phyloP scores from a whole-genome alignment of 2,329 filamentous ascomycete genomes.

The Diaporthe batatas region DNA sequence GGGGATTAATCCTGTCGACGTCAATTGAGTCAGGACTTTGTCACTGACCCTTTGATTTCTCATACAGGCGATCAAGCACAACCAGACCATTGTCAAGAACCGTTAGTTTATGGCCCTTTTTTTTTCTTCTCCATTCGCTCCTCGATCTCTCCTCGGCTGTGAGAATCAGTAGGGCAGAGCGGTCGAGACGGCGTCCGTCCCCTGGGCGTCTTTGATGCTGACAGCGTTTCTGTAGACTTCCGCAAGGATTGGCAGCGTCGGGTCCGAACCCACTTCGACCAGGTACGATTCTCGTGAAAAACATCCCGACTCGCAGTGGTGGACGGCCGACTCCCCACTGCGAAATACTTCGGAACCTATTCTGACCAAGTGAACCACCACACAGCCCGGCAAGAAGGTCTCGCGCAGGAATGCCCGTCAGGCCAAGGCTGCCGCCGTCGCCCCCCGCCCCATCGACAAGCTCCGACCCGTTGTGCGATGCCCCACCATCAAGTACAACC shows the following conservation, averaged over 20 bases:
- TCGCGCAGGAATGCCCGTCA: constrained; percentile 91
- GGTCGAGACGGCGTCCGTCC: not conserved
- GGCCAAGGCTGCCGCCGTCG: constrained; percentile 94
- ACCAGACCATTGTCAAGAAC: constrained; percentile 98
- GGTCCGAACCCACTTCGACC: constrained; percentile 99
- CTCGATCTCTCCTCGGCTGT: constrained; percentile 46
- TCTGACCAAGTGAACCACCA: constrained; percentile 53
- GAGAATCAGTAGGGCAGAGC: constrained; percentile 35
- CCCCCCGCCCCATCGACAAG: constrained; percentile 97
- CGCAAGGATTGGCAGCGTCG: constrained; percentile 99
- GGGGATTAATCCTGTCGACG: constrained; percentile 37
- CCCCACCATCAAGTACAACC: constrained; percentile 99
- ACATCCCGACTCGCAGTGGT: constrained; percentile 34
- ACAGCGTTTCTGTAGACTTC: constrained; percentile 79
- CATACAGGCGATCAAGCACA: constrained; percentile 96
- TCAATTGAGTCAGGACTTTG: constrained; percentile 45
- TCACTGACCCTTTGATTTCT: constrained; percentile 51
- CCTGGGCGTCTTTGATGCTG: constrained; percentile 44
- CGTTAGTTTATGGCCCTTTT: constrained; percentile 69
- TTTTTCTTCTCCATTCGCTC: not conserved
- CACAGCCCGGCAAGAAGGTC: constrained; percentile 97
- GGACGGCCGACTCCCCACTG: not conserved
- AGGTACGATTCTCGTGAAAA: constrained; percentile 75
- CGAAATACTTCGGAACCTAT: constrained; percentile 42
- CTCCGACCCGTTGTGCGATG: constrained; percentile 96